Base-by-base conservation (phyloP, 169 alveolate species). In the Plasmodium adleri region DNA sequence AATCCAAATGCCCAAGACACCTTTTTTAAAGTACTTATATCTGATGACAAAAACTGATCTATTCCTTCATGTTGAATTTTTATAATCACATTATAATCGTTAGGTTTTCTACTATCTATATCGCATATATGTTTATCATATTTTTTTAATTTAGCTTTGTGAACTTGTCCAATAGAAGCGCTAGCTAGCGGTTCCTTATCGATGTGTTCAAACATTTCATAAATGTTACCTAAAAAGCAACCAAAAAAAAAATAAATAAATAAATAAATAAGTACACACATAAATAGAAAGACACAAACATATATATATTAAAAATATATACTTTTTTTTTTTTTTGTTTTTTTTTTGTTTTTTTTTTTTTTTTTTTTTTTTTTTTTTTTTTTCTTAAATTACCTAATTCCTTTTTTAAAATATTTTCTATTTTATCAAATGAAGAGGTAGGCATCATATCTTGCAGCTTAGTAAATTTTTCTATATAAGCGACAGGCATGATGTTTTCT, bases 401-500 rank as follows among this genome's bases (percentile, higher is more conserved):
- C 50, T 74, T 93, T 68, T 94, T 94, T 20, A 97, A 24, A 52
- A 95, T 92, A 60, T 88, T 93, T 66, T 92, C 92, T 54, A 96
- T 88, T 47, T 92, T 95, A 28, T 88, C 91, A 56, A 91, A 92
- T 22, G 93, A 90, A 20, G 97, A 92, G 54, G 95, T 94, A 13
- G 98, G 98, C 96, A 97, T 95, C 94, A 90, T 89, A 67, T 97
- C 98, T 58, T 97, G 98, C 49, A 97, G 93, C 66, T 94, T 95
- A 6, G 95, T 91, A 43, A 97, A 88, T 83, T 96, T 96, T 32
- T 93, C 94, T 47, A 97, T 87, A 91, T 96, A 97, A 86, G 95
- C 96, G 74, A 76, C 78, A 17, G 98, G 98, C 72, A 97, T 88
- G 74, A 97, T 74, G 63, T 97, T 98, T 64, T 96, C 93, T 72